Conservation (phyloP, 768 basidiomycete genomes). For the Russula olivacea region DNA sequence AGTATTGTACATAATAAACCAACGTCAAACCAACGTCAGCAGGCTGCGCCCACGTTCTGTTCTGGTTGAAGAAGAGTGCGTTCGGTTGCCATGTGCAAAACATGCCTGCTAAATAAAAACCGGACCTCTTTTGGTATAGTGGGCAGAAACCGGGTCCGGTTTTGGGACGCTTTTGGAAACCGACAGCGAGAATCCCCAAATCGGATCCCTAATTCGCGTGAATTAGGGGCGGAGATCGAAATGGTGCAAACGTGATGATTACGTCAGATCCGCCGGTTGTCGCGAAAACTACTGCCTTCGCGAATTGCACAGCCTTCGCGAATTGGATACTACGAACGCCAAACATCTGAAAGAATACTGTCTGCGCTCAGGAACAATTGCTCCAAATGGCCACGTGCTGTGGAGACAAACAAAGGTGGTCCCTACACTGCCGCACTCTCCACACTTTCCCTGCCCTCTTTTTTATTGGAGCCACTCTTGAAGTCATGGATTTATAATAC, state of each 20-base stretch:
- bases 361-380: not conserved
- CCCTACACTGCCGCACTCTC: not conserved
- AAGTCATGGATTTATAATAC: not conserved
- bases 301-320: too few species aligned
- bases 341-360: too few species aligned
- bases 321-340: too few species aligned
- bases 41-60: too few species aligned
- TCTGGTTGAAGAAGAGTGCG: not conserved
- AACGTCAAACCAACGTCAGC: not conserved
- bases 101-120: too few species aligned
- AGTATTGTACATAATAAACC: not conserved
- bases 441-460: not conserved
- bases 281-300: too few species aligned
- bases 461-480: not conserved
- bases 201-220: too few species aligned
- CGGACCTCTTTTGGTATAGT: too few species aligned
- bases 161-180: too few species aligned
- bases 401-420: not conserved
- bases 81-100: too few species aligned
- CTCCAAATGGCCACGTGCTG: constrained; percentile 1
- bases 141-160: too few species aligned
- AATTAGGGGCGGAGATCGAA: not conserved
- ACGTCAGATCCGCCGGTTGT: not conserved
- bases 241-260: not conserved
- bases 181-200: too few species aligned